phyloP scores from a whole-genome alignment of 495 filamentous ascomycete species.

The Aspergillus bertholletiae region DNA sequence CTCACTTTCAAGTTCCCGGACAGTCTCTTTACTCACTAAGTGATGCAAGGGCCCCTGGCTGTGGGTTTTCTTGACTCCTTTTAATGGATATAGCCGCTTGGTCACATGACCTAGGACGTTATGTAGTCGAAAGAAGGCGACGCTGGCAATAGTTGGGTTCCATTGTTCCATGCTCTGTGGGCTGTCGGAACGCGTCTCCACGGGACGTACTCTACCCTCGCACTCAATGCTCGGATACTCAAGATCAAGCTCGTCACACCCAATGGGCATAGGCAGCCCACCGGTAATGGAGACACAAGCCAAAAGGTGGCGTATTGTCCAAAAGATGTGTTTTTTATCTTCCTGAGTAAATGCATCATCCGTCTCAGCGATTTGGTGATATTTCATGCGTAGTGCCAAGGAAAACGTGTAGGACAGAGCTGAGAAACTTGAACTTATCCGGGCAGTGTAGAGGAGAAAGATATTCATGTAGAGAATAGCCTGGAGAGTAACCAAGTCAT shows the following conservation, averaged over 20 bases:
- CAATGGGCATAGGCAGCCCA: conserved; percentile 6
- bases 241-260: conserved; percentile 1
- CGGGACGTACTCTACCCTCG: background rate
- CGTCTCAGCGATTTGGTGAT: background rate
- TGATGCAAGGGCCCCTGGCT: background rate
- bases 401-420: conserved; percentile 9
- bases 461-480: conserved; percentile 15
- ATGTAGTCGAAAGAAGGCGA: conserved; percentile 5
- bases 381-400: conserved; percentile 9
- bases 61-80: background rate
- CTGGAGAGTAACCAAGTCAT: conserved; percentile 6
- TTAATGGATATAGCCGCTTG: conserved; percentile 4
- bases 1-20: conserved; percentile 1
- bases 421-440: conserved; percentile 3
- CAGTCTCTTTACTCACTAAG: background rate
- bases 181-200: background rate
- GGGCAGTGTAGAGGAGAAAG: conserved; percentile 2
- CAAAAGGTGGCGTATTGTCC: conserved; percentile 7
- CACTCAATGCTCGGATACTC: background rate
- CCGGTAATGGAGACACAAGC: conserved; percentile 1
- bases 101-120: conserved; percentile 3
- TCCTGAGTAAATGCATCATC: background rate
- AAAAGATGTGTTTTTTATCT: conserved; percentile 8
- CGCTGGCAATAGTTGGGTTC: background rate
- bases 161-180: background rate